A percentile compares a stretch with the other conserved stretches of the same genome.
These are phyloP conservation scores for Starmerella kuoi DNA, from an alignment of 805 yeast species.

Conservation along the genomic window DNA sequence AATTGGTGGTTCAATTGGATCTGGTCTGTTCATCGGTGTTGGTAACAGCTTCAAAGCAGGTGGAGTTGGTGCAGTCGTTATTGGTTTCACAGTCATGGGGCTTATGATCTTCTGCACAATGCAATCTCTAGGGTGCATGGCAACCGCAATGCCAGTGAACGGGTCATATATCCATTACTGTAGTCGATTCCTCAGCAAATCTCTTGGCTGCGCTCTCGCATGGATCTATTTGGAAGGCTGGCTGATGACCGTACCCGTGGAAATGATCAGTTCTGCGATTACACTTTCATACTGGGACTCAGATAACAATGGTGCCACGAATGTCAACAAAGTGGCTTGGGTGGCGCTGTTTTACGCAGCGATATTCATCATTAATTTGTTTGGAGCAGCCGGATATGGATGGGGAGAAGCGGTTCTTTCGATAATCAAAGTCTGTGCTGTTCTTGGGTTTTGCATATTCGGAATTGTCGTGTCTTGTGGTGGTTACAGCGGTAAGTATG, in stretches of 20 bases:
- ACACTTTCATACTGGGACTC: slow-evolving; percentile 48
- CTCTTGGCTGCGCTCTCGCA: slow-evolving; percentile 59
- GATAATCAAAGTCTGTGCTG: slow-evolving; percentile 44
- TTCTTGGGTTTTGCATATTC: slow-evolving; percentile 49
- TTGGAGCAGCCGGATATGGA: slow-evolving; percentile 50
- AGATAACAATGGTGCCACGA: slow-evolving; percentile 25
- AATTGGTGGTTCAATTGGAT: slow-evolving; percentile 62
- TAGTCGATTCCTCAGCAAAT: slow-evolving; percentile 50
- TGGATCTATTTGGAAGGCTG: slow-evolving; percentile 58
- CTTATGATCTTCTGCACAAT: slow-evolving; percentile 51
- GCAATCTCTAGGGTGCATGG: slow-evolving; percentile 55
- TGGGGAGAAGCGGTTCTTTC: slow-evolving; percentile 56
- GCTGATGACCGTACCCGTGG: slow-evolving; percentile 53
- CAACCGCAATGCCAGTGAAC: slow-evolving; percentile 49
- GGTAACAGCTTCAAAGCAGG: slow-evolving; percentile 42
- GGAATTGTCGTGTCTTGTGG: slow-evolving; percentile 47
- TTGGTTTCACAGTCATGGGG: slow-evolving; percentile 49
- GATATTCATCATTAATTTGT: slow-evolving; percentile 38
- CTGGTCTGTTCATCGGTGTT: slow-evolving; percentile 60
- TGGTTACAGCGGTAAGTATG: slow-evolving; percentile 29
- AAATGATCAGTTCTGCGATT: slow-evolving; percentile 35
- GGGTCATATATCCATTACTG: slow-evolving; percentile 52
- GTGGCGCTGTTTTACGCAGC: slow-evolving; percentile 43
- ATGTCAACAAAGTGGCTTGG: slow-evolving; percentile 44
- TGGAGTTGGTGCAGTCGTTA: slow-evolving; percentile 50